A percentile compares a stretch with the other conserved stretches of the same genome.
Conservation (phyloP, 1,139 yeast genomes). For the Kurtzmaniella quercitrusa region DNA sequence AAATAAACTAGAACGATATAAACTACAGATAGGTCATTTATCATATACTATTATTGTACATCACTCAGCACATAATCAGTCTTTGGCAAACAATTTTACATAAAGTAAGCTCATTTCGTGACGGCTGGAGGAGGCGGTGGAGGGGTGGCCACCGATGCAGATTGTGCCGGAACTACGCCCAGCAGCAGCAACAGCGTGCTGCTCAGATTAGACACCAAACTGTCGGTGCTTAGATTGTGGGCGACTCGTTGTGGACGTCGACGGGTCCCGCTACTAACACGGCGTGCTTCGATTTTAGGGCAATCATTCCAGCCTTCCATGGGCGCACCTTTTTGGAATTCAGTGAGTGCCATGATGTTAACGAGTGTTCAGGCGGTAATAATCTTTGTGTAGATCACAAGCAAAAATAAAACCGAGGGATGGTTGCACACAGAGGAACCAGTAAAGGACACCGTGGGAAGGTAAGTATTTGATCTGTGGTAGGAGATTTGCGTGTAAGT, state of each 20-base stretch:
- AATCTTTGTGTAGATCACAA: too few species aligned
- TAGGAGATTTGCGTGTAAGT: neutral
- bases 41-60: too few species aligned
- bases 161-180: neutral
- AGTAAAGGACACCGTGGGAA: neutral
- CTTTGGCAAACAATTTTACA: too few species aligned
- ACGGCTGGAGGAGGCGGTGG: neutral
- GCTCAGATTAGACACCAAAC: neutral
- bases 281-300: slow-evolving; percentile 21
- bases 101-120: neutral
- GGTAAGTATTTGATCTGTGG: neutral
- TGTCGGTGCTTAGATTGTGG: slow-evolving; percentile 4
- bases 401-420: too few species aligned
- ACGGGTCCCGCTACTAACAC: slow-evolving; percentile 5
- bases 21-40: too few species aligned
- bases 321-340: slow-evolving; percentile 36
- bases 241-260: slow-evolving; percentile 9
- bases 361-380: too few species aligned
- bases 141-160: neutral
- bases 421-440: neutral
- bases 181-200: neutral
- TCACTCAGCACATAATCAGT: too few species aligned
- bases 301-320: slow-evolving; percentile 50
- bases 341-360: slow-evolving; percentile 28
- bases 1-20: too few species aligned